Conservation (phyloP, 2,329 filamentous ascomycete genomes). For the Chaetomiaceae sp. region DNA sequence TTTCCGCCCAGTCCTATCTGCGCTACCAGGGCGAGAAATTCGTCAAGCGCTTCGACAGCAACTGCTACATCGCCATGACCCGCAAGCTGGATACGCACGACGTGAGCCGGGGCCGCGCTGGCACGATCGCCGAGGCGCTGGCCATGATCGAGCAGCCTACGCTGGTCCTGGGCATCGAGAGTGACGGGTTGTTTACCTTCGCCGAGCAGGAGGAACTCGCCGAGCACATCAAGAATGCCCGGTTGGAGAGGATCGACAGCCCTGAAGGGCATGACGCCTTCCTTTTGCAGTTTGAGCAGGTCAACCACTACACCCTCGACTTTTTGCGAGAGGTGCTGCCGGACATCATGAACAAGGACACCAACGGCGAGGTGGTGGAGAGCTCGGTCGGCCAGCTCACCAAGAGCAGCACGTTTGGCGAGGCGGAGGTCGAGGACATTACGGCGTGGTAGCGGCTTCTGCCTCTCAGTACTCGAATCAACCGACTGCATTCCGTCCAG, state of each 20-base stretch:
- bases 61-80: conserved; percentile 98
- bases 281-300: conserved; percentile 92
- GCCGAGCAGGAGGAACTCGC: conserved; percentile 94
- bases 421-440: conserved; percentile 94
- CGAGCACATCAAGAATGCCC: conserved; percentile 69
- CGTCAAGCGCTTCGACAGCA: conserved; percentile 93
- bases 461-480: neutral
- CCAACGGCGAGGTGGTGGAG: conserved; percentile 41
- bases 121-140: conserved; percentile 68
- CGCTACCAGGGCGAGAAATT: conserved; percentile 97
- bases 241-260: conserved; percentile 82
- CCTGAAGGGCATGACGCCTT: conserved; percentile 97
- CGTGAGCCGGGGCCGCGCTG: conserved; percentile 72
- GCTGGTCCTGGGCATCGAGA: conserved; percentile 89
- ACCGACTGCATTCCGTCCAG: neutral
- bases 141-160: conserved; percentile 82
- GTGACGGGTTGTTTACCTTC: conserved; percentile 93
- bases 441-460: conserved; percentile 69
- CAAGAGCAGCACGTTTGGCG: conserved; percentile 89
- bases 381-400: conserved; percentile 58
- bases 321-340: conserved; percentile 81
- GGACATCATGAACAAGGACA: conserved; percentile 74
- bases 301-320: conserved; percentile 78
- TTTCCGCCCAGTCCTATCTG: conserved; percentile 95
- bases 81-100: conserved; percentile 97